Evolutionary conservation across 768 basidiomycete genomes (phyloP), one percentile per base, ranked within the genome.

Genomic region (Mycena latifolia): DNA sequence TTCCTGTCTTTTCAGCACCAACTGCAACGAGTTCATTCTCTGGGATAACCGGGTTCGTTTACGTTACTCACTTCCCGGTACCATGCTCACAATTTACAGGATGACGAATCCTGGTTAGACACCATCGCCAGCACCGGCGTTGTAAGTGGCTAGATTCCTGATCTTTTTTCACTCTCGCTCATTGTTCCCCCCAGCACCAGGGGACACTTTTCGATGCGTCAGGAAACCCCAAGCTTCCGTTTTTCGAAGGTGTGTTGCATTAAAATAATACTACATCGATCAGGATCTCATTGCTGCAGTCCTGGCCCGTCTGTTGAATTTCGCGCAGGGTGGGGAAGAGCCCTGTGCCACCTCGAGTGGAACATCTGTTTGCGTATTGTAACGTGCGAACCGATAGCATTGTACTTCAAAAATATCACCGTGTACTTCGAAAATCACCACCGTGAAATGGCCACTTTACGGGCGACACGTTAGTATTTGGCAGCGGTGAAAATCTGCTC

Each of bases 81-180:
- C 12, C 25, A 37, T n/a, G 25, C 46, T 47, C 6, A 50, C 27
- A 7, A 50, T 28, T 7, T 15, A 10, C 48, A 69, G 63, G 68
- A 69, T 20, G 68, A 69, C 17, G 68, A 69, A 52, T 69, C 68
- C 0, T 69, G 68, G 68, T 27, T 69, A 8, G 33, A 69, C 47
- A 7, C 12, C 5, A 8, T 39, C 46, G 18, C 5, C 46, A 48
- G 4, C 22, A 60, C 51, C 3, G 68, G 68, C 7, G 56, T 66
- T 10, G 66, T 68, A 22, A 55, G 66, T 55, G 7, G 9, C 12
- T 33, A 17, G 5, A 24, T 17, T 24, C 17, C 2, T 14, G 9
- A n/a, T 8, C 12, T 12, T 0, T 20, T 18, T 6, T 35, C n/a
- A 0, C 24, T 18, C 17, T 11, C 22, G 22, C 31, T 59, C 24